These are phyloP conservation scores for Syncephalastrum monosporum DNA, from an alignment of 371 early-diverging fungal species.

Conservation along the genomic window DNA sequence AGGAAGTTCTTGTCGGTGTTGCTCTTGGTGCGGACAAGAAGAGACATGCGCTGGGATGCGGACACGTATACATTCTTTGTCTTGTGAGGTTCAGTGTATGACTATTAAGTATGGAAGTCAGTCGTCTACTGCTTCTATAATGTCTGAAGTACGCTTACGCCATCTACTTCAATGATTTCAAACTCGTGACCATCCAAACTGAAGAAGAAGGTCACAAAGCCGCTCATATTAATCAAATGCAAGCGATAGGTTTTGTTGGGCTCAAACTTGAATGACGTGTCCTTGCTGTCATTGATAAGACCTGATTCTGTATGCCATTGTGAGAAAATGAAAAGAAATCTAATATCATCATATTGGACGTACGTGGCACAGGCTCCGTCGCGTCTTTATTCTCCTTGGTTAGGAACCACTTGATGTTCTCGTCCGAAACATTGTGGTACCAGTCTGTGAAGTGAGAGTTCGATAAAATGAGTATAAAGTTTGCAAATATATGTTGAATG, in stretches of 20 bases:
- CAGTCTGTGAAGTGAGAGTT: constrained; percentile 40
- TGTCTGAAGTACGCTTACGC: constrained; percentile 24
- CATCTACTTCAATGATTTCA: constrained; percentile 79
- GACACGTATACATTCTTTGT: constrained; percentile 52
- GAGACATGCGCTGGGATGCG: constrained; percentile 67
- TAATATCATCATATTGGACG: not conserved
- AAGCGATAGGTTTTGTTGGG: constrained; percentile 32
- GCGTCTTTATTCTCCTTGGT: constrained; percentile 52
- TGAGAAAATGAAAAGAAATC: not conserved
- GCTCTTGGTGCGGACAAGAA: constrained; percentile 66
- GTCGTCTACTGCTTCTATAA: too few species aligned
- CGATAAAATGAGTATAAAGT: not conserved
- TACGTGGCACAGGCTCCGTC: constrained; percentile 36
- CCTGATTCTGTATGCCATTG: constrained; percentile 23
- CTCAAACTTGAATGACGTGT: constrained; percentile 19
- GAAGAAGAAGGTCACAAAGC: constrained; percentile 64
- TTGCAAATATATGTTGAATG: not conserved
- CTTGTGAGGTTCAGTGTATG: constrained; percentile 48
- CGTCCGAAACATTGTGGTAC: constrained; percentile 51
- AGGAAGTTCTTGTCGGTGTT: constrained; percentile 57
- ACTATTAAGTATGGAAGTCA: constrained; percentile 1
- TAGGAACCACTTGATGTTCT: constrained; percentile 44
- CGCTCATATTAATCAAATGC: constrained; percentile 61
- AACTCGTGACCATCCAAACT: constrained; percentile 73
- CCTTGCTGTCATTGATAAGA: constrained; percentile 44